phyloP scores from a whole-genome alignment of 1,284 basidiomycete genomes.

The Sphaerobolus stellatus region DNA sequence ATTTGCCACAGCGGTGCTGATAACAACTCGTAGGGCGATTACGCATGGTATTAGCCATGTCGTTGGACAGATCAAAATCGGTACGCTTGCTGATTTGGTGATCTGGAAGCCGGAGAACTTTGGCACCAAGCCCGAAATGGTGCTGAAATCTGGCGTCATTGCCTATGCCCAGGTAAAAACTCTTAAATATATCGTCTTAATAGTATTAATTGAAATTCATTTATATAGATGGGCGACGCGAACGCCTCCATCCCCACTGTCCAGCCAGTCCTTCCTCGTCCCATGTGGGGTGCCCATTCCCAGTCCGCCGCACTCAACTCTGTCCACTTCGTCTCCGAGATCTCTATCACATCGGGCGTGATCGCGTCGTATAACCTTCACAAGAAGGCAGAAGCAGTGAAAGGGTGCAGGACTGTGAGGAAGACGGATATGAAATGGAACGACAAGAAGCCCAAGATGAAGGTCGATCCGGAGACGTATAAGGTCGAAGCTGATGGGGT shows the following conservation, averaged over 20 bases:
- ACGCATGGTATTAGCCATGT: slow-evolving; percentile 90
- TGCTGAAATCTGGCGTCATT: slow-evolving; percentile 93
- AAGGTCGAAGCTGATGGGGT: slow-evolving; percentile 82
- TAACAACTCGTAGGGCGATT: slow-evolving; percentile 64
- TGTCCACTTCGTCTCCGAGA: slow-evolving; percentile 80
- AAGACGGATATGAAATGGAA: slow-evolving; percentile 98
- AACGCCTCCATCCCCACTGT: slow-evolving; percentile 94
- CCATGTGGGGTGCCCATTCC: slow-evolving; percentile 87
- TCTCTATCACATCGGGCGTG: slow-evolving; percentile 64
- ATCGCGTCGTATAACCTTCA: slow-evolving; percentile 70
- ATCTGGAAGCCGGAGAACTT: slow-evolving; percentile 94
- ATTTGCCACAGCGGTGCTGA: neutral
- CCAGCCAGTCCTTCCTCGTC: slow-evolving; percentile 81
- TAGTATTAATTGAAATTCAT: neutral
- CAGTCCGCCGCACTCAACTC: slow-evolving; percentile 79
- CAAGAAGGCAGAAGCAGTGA: slow-evolving; percentile 78
- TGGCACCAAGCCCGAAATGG: slow-evolving; percentile 88
- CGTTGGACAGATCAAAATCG: slow-evolving; percentile 82
- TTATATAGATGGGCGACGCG: slow-evolving; percentile 81
- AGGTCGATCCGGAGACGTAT: slow-evolving; percentile 92
- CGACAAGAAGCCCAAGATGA: slow-evolving; percentile 75
- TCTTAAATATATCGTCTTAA: neutral
- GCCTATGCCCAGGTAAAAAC: slow-evolving; percentile 73
- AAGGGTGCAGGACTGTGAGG: slow-evolving; percentile 69
- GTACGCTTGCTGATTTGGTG: slow-evolving; percentile 89